Evolutionary conservation across 371 early-diverging fungal genomes (phyloP), one percentile per base, ranked within the genome.

Genomic region (Zancudomyces culisetae): DNA sequence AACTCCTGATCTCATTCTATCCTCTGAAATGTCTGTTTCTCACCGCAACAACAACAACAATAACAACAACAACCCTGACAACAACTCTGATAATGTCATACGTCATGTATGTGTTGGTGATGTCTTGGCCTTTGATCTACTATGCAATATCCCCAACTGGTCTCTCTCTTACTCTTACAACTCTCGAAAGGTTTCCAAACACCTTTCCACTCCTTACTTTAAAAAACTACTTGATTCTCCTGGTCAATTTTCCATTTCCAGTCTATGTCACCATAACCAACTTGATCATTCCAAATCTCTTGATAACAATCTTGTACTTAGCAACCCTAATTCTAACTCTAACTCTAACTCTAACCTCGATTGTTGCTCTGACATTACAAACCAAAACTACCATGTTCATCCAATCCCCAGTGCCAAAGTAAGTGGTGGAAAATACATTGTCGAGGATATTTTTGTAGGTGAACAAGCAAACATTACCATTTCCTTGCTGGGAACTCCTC

Each of bases 251-350:
- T 57, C 67, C 1, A 60, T 67, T 1, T 19, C 55, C 13, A 43
- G 55, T 20, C 54, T 67, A 21, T 67, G 67, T 52, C 67, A 67
- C 41, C 66, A 66, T 35, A n/a, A n/a, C n/a, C n/a, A n/a, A n/a
- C n/a, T n/a, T n/a, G n/a, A n/a, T n/a, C n/a, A n/a, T n/a, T n/a
- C n/a, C n/a, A n/a, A n/a, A n/a, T n/a, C n/a, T n/a, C n/a, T n/a
- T n/a, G n/a, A n/a, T n/a, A n/a, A n/a, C n/a, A n/a, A n/a, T n/a
- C n/a, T n/a, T n/a, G n/a, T n/a, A n/a, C n/a, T n/a, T n/a, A n/a
- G n/a, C n/a, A n/a, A n/a, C n/a, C n/a, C n/a, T n/a, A n/a, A n/a
- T n/a, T n/a, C n/a, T n/a, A n/a, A n/a, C n/a, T n/a, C n/a, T n/a
- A 55, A 56, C 6, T 55, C 66, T 6, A 67, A 67, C 45, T 59